Conservation (phyloP, 78 protist genomes). For the Planoprotostelium fungivorum region DNA sequence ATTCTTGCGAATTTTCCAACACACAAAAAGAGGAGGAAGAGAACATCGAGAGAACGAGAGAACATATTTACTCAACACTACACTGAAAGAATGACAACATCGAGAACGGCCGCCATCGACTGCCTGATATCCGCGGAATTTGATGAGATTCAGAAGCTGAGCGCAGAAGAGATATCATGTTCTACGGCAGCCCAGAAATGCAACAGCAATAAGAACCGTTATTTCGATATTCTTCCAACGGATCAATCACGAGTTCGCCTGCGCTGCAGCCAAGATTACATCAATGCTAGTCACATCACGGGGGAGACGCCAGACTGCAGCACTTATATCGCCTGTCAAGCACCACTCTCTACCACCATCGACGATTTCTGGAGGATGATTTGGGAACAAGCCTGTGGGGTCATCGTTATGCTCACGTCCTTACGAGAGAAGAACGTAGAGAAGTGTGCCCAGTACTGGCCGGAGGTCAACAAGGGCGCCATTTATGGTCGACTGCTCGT, state of each 20-base stretch:
- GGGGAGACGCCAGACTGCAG: slow-evolving; percentile 54
- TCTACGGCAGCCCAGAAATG: not conserved
- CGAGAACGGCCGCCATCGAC: not conserved
- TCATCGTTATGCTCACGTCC: slow-evolving; percentile 58
- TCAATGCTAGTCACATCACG: slow-evolving; percentile 51
- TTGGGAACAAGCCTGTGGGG: slow-evolving; percentile 16
- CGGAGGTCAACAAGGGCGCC: not conserved
- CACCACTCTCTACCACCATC: slow-evolving; percentile 36
- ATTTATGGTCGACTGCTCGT: not conserved
- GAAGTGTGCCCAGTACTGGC: slow-evolving; percentile 58
- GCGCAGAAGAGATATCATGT: not conserved
- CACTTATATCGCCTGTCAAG: slow-evolving; percentile 58
- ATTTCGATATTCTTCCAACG: slow-evolving; percentile 51
- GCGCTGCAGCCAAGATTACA: slow-evolving; percentile 44
- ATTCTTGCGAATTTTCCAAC: too few species aligned
- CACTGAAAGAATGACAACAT: too few species aligned
- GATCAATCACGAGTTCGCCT: slow-evolving; percentile 53
- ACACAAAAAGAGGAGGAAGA: too few species aligned
- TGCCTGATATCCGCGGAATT: not conserved
- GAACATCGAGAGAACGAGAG: too few species aligned
- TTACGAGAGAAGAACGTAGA: slow-evolving; percentile 7
- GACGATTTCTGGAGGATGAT: slow-evolving; percentile 68
- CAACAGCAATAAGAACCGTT: slow-evolving; percentile 37
- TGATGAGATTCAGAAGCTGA: not conserved
- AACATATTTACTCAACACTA: too few species aligned